phyloP scores from a whole-genome alignment of 805 yeast species.

The Hanseniaspora nectarophila region DNA sequence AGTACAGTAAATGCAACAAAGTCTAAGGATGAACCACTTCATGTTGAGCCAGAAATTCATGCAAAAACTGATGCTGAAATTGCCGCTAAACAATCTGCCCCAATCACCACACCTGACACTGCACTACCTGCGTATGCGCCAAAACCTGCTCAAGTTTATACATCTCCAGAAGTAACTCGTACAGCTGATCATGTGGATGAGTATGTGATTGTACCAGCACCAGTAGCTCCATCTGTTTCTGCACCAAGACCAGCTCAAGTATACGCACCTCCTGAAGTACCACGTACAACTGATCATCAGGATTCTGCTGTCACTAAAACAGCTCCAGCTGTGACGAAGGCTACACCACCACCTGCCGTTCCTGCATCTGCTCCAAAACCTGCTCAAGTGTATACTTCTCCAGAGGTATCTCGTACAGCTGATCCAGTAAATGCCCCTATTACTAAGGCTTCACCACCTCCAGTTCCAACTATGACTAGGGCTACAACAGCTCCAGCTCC shows the following conservation, averaged over 20 bases:
- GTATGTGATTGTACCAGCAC: too few species aligned
- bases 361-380: slow-evolving; percentile 21
- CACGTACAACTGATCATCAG: too few species aligned
- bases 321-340: too few species aligned
- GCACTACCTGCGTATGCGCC: slow-evolving; percentile 22
- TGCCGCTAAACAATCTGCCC: neutral
- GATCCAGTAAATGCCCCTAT: neutral
- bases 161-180: neutral
- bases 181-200: neutral
- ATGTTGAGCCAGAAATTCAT: slow-evolving; percentile 1
- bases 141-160: slow-evolving; percentile 9
- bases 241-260: too few species aligned
- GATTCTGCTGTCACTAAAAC: too few species aligned
- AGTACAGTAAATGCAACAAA: too few species aligned
- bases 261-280: too few species aligned
- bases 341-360: too few species aligned
- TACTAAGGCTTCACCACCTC: neutral
- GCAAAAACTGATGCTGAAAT: neutral
- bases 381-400: neutral
- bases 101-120: neutral
- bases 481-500: slow-evolving; percentile 1
- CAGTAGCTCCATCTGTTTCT: too few species aligned
- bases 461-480: slow-evolving; percentile 14
- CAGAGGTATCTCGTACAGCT: neutral
- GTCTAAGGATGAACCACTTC: neutral